Evolutionary conservation across 1,284 basidiomycete species (phyloP), one percentile per base, ranked within the genome.

Genomic region (Moesziomyces parantarcticus): DNA sequence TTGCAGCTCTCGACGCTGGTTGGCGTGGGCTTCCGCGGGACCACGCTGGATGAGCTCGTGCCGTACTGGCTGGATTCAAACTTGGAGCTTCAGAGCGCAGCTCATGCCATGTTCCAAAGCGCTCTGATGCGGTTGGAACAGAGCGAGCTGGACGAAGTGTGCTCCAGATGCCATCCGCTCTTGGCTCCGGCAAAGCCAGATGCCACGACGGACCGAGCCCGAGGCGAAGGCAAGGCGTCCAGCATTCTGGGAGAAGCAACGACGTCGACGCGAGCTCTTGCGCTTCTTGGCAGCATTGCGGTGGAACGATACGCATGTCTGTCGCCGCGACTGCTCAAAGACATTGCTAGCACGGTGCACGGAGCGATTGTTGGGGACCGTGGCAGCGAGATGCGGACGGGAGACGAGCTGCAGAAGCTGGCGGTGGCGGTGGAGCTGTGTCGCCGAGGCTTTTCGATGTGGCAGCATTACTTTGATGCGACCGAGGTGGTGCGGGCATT

Each of bases 391-490:
- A 62, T 55, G 59, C 58, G 65, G 11, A 40, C 48, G 4, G 8
- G 32, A 3, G 39, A 43, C n/a, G 89, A 91, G 45, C 84, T 87
- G 11, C 89, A 88, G 5, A 76, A 83, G 1, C 86, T 86, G 1
- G 87, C 88, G 0, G 87, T 97, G 3, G 94, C 92, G 0, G 90
- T 97, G 69, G 94, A 98, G 79, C 87, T 98, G 11, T 94, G 92
- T 78, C 90, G 91, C 3, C 89, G 90, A 47, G 94, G 94, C 0
- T 98, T 97, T 83, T 88, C 91, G 43, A 90, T 94, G 44, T 98
- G 94, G 93, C 94, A 96, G 82, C 90, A 94, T 73, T 95, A 95
- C 78, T 88, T 95, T 57, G 95, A 99, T 76, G 90, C 94, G 0
- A 92, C 94, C 86, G 90, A 91, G 65, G 90, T 97, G 59, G 87